Conservation (phyloP, 768 basidiomycete species). For the Hortiboletus flavorubellus region DNA sequence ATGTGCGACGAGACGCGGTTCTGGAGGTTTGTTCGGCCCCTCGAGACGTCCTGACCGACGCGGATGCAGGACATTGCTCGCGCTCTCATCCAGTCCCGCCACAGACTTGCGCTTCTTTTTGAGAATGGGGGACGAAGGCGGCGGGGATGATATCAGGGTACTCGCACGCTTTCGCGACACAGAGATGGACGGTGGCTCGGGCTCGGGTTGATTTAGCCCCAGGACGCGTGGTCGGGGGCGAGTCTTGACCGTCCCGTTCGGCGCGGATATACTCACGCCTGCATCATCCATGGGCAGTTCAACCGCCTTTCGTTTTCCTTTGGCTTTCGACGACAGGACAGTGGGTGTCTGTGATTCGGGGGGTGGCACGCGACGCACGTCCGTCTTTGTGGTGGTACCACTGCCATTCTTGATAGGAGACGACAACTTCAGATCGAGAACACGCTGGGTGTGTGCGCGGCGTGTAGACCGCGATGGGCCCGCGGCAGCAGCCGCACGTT, state of each 20-base stretch:
- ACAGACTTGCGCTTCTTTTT: constrained; percentile 29
- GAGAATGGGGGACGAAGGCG: constrained; percentile 17
- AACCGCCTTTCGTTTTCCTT: constrained; percentile 32
- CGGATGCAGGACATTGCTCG: neutral
- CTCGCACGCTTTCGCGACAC: constrained; percentile 22
- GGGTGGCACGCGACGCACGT: constrained; percentile 8
- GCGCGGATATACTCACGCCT: constrained; percentile 8
- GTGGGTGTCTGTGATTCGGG: neutral
- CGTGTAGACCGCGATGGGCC: constrained; percentile 60
- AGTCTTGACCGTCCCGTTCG: constrained; percentile 9
- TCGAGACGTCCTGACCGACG: constrained; percentile 24
- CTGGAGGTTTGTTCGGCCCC: constrained; percentile 10
- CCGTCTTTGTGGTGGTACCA: constrained; percentile 9
- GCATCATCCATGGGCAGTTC: constrained; percentile 12
- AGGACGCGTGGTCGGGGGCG: constrained; percentile 10
- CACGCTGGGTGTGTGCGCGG: constrained; percentile 52
- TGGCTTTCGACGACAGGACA: constrained; percentile 26
- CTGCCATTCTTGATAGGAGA: constrained; percentile 17
- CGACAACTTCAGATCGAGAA: constrained; percentile 39
- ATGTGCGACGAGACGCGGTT: neutral
- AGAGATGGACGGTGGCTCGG: constrained; percentile 6
- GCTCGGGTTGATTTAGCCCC: constrained; percentile 1
- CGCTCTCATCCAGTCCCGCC: constrained; percentile 1
- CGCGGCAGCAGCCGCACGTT: constrained; percentile 39
- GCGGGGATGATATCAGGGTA: constrained; percentile 18